These are phyloP conservation scores for Suhomyces bribrorum DNA, from an alignment of 1,139 yeast species.

Conservation along the genomic window DNA sequence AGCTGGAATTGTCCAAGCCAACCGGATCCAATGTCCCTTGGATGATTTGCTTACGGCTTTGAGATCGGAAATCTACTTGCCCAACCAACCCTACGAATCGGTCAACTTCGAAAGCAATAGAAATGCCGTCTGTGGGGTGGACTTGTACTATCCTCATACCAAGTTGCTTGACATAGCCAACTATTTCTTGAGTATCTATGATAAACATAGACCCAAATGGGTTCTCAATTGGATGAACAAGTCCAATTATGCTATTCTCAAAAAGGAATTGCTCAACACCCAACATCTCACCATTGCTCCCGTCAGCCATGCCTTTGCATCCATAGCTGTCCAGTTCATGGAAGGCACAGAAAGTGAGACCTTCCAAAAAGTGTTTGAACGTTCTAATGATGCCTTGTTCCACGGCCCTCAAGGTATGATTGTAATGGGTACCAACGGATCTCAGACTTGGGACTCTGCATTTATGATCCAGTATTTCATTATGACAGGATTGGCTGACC, in stretches of 20 bases:
- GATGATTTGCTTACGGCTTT: conserved; percentile 65
- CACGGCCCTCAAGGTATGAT: conserved; percentile 91
- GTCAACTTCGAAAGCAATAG: conserved; percentile 73
- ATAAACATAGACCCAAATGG: conserved; percentile 78
- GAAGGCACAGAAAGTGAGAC: conserved; percentile 71
- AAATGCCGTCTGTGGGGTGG: conserved; percentile 88
- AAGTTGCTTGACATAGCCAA: conserved; percentile 65
- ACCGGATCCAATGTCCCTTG: conserved; percentile 55
- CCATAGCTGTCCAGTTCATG: conserved; percentile 65
- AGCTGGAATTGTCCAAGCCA: conserved; percentile 74
- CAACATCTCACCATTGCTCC: conserved; percentile 90
- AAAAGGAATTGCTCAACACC: conserved; percentile 78
- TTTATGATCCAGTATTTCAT: conserved; percentile 85
- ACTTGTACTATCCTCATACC: conserved; percentile 91
- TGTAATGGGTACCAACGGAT: conserved; percentile 96
- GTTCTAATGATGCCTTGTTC: conserved; percentile 77
- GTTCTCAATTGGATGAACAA: conserved; percentile 54
- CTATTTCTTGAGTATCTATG: conserved; percentile 60
- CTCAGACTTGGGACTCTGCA: conserved; percentile 96
- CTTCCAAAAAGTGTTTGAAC: conserved; percentile 54
- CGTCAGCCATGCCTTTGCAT: conserved; percentile 81
- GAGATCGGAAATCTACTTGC: conserved; percentile 71
- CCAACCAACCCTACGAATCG: conserved; percentile 54
- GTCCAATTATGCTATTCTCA: conserved; percentile 60
- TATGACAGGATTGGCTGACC: conserved; percentile 74